Evolutionary conservation across 106 monocot species (phyloP), one percentile per base, ranked within the genome.

Genomic region (Agapanthus africanus): DNA sequence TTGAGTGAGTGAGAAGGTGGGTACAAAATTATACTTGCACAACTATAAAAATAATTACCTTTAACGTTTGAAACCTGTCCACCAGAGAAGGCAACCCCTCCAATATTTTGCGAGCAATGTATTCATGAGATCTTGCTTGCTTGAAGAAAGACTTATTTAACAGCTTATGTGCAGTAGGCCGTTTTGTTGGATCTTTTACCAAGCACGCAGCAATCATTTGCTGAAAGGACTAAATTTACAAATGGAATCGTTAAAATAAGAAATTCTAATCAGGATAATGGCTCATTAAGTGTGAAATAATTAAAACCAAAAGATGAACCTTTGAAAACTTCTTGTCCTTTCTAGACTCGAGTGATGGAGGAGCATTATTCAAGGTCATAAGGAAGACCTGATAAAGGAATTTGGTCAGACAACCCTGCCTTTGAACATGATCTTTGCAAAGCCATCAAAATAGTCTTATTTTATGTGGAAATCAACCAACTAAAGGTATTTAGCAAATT

Each of bases 311-410:
- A 19, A 54, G 23, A 37, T 16, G 13, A 80, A 93, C 93, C 81
- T 68, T 86, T 26, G 86, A 81, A 54, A 88, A 93, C 72, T 86
- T 93, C 81, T 79, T 93, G 42, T 85, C 85, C 47, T 65, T 82
- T 57, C 80, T 80, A 61, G 83, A 71, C 47, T 88, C 67, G 59
- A 93, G 88, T 19, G 74, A 71, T 73, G 93, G 93, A 44, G 93
- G 93, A 47, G 85, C 88, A 79, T 85, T 82, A 59, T 83, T 73
- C 74, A 93, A 64, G 16, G 88, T 93, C 80, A 88, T 86, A 16
- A 93, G 72, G 49, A 93, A 79, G 19, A 93, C 88, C 93, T 93
- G 54, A 47, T 73, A 49, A 11, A 1, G 7, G 28, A 74, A 66
- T 26, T 41, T 42, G 9, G 33, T 72, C 44, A 40, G 32, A 57